Evolutionary conservation across 2,329 filamentous ascomycete genomes (phyloP), one percentile per base, ranked within the genome.

Genomic region (Moelleriella libera): DNA sequence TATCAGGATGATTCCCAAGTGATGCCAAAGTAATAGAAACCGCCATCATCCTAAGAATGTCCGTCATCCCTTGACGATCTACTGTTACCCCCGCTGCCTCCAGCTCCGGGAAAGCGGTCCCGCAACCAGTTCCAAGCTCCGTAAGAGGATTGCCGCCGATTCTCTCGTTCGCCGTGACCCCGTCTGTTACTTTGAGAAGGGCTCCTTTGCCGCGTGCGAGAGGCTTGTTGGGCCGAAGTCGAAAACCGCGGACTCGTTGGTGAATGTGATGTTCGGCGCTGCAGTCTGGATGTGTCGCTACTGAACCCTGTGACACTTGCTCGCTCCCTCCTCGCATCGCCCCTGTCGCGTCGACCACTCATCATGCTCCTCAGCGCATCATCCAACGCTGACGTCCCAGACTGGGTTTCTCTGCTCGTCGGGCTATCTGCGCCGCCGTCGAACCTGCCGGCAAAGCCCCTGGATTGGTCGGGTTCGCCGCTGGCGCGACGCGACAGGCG

Each of bases 71-170:
- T 57, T 30, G 56, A 54, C 11, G 58, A 53, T 30, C 60, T 57
- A 39, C 55, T 54, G 6, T 52, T 51, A 10, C 57, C 55, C 12
- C 57, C 54, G 47, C 56, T 55, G 8, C 57, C 53, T 44, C 59
- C 57, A n/a, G 53, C 50, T 5, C 60, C 53, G 1, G 54, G 48
- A 34, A 72, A 69, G 40, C 62, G 63, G 42, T 66, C 66, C 44
- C 70, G 64, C 21, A 74, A 53, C 70, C 70, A 73, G 49, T 61
- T 59, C 1, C 72, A 52, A 32, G 68, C 63, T 3, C 67, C 63
- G 40, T 59, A 55, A 4, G 60, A 58, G n/a, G 62, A 58, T 31
- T 54, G 53, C 30, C 58, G 56, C n/a, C 60, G 58, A 14, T 62
- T 56, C 4, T 60, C 59, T 32, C 62, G 60, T 11, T 60, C 57